Base-by-base conservation (phyloP, 345 rosid species). In the Mercurialis annua region DNA sequence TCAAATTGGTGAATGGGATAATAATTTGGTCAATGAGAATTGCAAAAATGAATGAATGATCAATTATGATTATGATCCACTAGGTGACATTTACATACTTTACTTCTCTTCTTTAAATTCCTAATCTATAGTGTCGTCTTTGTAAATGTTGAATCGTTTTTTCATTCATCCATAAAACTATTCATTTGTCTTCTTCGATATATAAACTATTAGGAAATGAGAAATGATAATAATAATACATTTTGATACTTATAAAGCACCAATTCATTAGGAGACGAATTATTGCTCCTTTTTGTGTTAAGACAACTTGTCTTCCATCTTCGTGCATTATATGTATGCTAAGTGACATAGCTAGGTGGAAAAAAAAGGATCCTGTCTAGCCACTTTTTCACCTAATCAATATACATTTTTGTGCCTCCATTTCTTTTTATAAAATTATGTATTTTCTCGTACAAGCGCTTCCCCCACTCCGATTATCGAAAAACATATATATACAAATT, bases 61-160 rank as follows among this genome's bases (percentile, higher is more conserved):
- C 59, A 59, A 59, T 42, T 42, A 69, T 49, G 31, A 59, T 42
- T 42, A 69, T 49, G 31, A 11, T 21, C 30, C 62, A 46, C 69
- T 64, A 71, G 60, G 55, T 71, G 74, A 64, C 74, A 70, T 52
- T 51, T 53, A 2, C 47, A 30, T 29, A 24, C 64, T 71, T 43
- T 63, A 62, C 23, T 68, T 43, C 12, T n/a, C 4, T 34, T 23
- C 18, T 34, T 34, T 34, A 3, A 34, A 34, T 34, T 8, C 10
- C 44, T 40, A 3, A 1, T n/a, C 27, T 21, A 16, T 15, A 10
- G 6, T 9, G 3, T 30, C 21, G 42, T 44, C 20, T 67, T 43
- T 6, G 60, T 31, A 31, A 61, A 40, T 40, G 53, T 70, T 51
- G 27, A 70, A 62, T 62, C 44, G 11, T 40, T 40, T 2, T 9